Percentiles rank a stretch among this genome's conserved stretches.
Conservation (phyloP, 192 early-diverging fungal species). For the Podila verticillata region DNA sequence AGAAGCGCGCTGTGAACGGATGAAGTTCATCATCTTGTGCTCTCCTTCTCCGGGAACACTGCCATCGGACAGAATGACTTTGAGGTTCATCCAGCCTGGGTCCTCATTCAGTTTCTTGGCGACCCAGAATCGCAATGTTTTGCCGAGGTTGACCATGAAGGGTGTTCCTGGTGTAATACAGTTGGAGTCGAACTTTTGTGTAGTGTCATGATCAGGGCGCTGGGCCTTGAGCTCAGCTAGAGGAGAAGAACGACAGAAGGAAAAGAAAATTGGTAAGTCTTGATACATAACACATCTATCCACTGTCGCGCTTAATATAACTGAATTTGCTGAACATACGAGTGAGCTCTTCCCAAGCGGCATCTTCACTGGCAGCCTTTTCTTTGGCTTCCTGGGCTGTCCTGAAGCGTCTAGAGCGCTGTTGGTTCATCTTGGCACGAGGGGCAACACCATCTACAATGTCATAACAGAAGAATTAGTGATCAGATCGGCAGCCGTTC, state of each 20-base stretch:
- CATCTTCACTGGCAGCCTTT: conserved; percentile 59
- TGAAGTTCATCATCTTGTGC: conserved; percentile 99
- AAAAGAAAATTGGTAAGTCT: background rate
- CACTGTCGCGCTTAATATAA: too few species aligned
- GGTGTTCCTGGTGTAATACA: conserved; percentile 99
- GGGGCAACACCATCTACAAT: conserved; percentile 94
- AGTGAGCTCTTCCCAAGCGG: conserved; percentile 49
- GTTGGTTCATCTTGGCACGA: conserved; percentile 99
- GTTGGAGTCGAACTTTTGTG: conserved; percentile 91
- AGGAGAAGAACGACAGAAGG: background rate
- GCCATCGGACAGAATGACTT: conserved; percentile 93
- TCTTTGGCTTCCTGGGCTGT: conserved; percentile 85
- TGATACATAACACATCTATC: too few species aligned
- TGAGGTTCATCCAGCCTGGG: conserved; percentile 85
- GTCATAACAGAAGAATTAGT: too few species aligned
- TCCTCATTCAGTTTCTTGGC: conserved; percentile 88
- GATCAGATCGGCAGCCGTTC: background rate
- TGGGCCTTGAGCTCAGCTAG: conserved; percentile 63
- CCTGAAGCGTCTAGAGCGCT: conserved; percentile 96
- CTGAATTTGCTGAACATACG: conserved; percentile 7
- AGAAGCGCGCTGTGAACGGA: conserved; percentile 81
- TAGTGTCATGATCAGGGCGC: conserved; percentile 54
- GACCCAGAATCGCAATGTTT: conserved; percentile 88
- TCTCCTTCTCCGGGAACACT: conserved; percentile 98
- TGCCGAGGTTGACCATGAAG: conserved; percentile 94